phyloP scores from a whole-genome alignment of 108 stramenopile genomes.

The Pinguiococcus pyrenoidosus region DNA sequence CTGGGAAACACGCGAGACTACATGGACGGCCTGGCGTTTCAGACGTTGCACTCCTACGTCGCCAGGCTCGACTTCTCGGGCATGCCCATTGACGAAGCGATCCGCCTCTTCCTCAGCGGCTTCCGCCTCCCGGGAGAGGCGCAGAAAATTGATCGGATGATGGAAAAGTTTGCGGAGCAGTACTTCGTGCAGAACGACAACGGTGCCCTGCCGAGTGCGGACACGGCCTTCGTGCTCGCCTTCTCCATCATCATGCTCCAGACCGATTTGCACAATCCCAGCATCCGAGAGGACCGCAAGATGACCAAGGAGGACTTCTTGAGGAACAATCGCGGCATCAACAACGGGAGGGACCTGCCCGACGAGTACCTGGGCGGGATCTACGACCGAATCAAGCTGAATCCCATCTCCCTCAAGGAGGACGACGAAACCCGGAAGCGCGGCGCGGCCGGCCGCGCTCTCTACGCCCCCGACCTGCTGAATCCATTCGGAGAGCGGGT shows the following conservation, averaged over 20 bases:
- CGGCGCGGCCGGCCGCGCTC: constrained; percentile 21
- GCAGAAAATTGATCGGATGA: constrained; percentile 98
- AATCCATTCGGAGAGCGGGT: too few relatives aligned
- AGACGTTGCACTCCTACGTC: constrained; percentile 78
- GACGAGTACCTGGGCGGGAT: constrained; percentile 67
- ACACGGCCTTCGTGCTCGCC: constrained; percentile 89
- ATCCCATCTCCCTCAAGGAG: constrained; percentile 90
- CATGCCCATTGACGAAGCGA: constrained; percentile 79
- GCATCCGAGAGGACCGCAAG: constrained; percentile 52
- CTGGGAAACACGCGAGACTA: constrained; percentile 84
- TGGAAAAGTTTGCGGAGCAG: constrained; percentile 95
- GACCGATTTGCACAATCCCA: constrained; percentile 95
- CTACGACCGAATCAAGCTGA: constrained; percentile 76
- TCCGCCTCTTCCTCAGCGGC: constrained; percentile 81
- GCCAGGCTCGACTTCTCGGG: constrained; percentile 71
- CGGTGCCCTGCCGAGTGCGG: constrained; percentile 72
- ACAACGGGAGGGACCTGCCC: constrained; percentile 82
- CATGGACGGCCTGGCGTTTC: constrained; percentile 61
- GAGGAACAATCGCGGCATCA: constrained; percentile 88
- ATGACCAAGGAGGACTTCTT: constrained; percentile 89
- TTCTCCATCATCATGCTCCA: constrained; percentile 98
- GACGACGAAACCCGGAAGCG: constrained; percentile 70
- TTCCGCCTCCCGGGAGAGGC: constrained; percentile 97
- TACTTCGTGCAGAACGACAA: constrained; percentile 43
- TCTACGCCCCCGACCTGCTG: too few relatives aligned